These are phyloP conservation scores for Botryotinia convoluta DNA, from an alignment of 2,329 filamentous ascomycete species.

Conservation along the genomic window DNA sequence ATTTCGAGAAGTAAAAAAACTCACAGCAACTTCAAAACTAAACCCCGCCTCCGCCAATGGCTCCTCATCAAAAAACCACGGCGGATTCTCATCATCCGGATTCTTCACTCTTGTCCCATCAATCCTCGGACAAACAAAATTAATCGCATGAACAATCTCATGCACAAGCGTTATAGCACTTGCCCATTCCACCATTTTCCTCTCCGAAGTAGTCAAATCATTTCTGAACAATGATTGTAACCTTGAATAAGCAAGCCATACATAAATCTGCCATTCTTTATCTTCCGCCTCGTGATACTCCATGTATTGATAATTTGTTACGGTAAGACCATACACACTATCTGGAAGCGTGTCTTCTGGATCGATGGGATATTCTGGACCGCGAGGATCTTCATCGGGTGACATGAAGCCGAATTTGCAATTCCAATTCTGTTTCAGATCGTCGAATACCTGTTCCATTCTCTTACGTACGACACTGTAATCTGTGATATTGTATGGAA, in stretches of 20 bases:
- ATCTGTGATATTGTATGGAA: neutral
- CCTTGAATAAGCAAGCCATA: slow-evolving; percentile 18
- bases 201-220: slow-evolving; percentile 7
- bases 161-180: slow-evolving; percentile 23
- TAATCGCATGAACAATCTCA: slow-evolving; percentile 25
- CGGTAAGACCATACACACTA: slow-evolving; percentile 7
- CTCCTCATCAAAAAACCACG: slow-evolving; percentile 25
- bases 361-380: neutral
- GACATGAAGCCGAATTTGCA: slow-evolving; percentile 23
- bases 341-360: neutral
- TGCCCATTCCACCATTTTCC: slow-evolving; percentile 18
- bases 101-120: neutral
- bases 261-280: slow-evolving; percentile 11
- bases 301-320: slow-evolving; percentile 20
- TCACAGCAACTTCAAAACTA: slow-evolving; percentile 26
- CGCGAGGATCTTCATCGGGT: slow-evolving; percentile 20
- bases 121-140: neutral
- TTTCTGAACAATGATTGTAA: slow-evolving; percentile 21
- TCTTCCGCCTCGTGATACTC: neutral
- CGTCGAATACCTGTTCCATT: neutral
- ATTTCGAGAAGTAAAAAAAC: neutral
- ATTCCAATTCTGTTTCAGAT: neutral
- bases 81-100: slow-evolving; percentile 9
- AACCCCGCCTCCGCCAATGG: slow-evolving; percentile 25
- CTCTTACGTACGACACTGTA: neutral